Evolutionary conservation across 164 flowering plant genomes (phyloP), one percentile per base, ranked within the genome.

Genomic region (Liriodendron chinense): DNA sequence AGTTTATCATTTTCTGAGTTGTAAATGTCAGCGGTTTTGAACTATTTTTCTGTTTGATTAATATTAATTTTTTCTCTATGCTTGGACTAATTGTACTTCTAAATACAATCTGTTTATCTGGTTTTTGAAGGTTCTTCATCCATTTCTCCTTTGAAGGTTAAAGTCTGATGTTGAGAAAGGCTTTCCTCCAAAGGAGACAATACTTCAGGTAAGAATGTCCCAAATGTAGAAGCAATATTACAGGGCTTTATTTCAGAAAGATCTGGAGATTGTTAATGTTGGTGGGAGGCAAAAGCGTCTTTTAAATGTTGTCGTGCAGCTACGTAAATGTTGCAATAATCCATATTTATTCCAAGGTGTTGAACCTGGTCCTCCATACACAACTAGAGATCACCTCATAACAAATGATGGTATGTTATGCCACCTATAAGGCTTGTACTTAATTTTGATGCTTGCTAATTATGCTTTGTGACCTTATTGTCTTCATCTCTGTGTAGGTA

Each of bases 141-240:
- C 99, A 62, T 96, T 94, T 87, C 98, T 96, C 21, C 96, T 96
- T 25, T 82, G 98, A 77, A 90, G 99, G 78, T 80, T 96, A 89
- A 96, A 96, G 82, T 94, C 99, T 66, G 98, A 96, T 92, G 99
- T 96, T 34, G 99, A 96, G 88, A 96, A 96, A 86, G 99, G 99
- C 18, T 85, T 96, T 72, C 98, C 99, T 74, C 99, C 99, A 4
- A 96, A 96, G 83, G 99, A 96, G 80, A 96, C 99, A n/a, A 96
- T 96, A 21, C 97, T 96, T 49, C 94, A 96, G 81, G 99, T 96
- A 5, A 98, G 99, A 53, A 96, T 96, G 99, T 94, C 99, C 61
- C 98, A 94, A 74, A 77, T 94, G 94, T 98, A 96, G 76, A 96
- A 96, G 83, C 96, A 94, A 57, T 96, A 81, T 80, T 96, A 94